Percentiles rank a stretch among this genome's conserved stretches.
Evolutionary conservation across 129 eudicot genomes (phyloP).

Genomic region (Logfia minima): DNA sequence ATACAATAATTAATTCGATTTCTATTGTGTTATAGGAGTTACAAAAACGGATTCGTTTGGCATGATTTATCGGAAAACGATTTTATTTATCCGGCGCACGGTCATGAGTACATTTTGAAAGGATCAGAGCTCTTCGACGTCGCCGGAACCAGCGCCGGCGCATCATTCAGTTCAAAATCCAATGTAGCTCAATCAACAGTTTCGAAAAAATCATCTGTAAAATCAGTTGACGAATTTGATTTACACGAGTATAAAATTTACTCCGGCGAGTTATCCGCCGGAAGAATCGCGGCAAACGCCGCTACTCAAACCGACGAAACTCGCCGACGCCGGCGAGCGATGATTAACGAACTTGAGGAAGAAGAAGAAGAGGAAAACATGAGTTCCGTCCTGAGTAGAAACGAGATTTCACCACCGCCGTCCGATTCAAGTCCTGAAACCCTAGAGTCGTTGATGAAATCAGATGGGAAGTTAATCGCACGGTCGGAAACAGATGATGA

Average conservation of each 20-base stretch:
- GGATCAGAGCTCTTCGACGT: constrained; percentile 66
- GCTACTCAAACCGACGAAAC: constrained; percentile 78
- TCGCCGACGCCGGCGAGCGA: constrained; percentile 40
- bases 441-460: constrained; percentile 74
- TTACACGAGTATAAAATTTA: constrained; percentile 71
- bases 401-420: constrained; percentile 89
- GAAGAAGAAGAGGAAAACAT: constrained; percentile 28
- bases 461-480: constrained; percentile 49
- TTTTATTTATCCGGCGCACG: constrained; percentile 79
- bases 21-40: constrained; percentile 52
- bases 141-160: not conserved
- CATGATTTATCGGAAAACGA: constrained; percentile 80
- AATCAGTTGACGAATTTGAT: constrained; percentile 65
- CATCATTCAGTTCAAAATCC: constrained; percentile 26
- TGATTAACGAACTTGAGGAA: constrained; percentile 25
- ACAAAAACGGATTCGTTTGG: constrained; percentile 90
- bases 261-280: constrained; percentile 50
- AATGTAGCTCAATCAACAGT: constrained; percentile 31
- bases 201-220: constrained; percentile 38
- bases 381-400: constrained; percentile 47
- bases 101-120: constrained; percentile 82
- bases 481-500: constrained; percentile 24
- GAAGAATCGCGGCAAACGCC: constrained; percentile 56
- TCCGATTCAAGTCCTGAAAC: constrained; percentile 96
- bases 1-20: constrained; percentile 8